These are phyloP conservation scores for Gastrolobium bilobum DNA, from an alignment of 306 rosid species.

Conservation along the genomic window DNA sequence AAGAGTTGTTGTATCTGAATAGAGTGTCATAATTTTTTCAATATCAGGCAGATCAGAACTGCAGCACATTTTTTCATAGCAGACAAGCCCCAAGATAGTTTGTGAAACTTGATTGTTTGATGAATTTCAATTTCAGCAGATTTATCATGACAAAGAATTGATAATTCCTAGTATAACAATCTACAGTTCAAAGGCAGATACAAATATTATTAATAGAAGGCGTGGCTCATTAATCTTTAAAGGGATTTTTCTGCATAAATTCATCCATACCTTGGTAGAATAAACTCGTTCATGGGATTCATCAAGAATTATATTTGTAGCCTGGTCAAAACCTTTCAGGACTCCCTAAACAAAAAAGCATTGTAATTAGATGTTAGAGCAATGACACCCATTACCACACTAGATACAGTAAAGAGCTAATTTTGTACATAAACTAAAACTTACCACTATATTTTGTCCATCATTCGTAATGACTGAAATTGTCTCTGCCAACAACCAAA, in stretches of 20 bases:
- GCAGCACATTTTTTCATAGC: not conserved
- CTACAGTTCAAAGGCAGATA: not conserved
- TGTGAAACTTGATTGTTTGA: not conserved
- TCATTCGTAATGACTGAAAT: conserved; percentile 94
- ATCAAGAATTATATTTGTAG: conserved; percentile 97
- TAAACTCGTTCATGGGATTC: conserved; percentile 97
- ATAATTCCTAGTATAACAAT: not conserved
- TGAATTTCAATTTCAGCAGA: conserved; percentile 1
- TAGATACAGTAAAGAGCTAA: not conserved
- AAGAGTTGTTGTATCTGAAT: not conserved
- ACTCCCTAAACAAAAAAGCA: conserved; percentile 67
- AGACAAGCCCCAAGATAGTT: conserved; percentile 9
- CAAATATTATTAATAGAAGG: not conserved
- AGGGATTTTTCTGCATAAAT: conserved; percentile 14
- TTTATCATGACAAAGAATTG: not conserved
- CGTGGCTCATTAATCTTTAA: not conserved
- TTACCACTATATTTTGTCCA: conserved; percentile 67
- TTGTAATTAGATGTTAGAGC: conserved; percentile 3
- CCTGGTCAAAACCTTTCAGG: conserved; percentile 96
- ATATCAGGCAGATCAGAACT: conserved; percentile 11
- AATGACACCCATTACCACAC: not conserved
- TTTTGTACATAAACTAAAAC: conserved; percentile 17
- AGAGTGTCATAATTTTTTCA: not conserved
- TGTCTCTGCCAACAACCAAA: conserved; percentile 64
- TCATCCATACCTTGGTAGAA: conserved; percentile 84